Evolutionary conservation across 805 yeast genomes (phyloP), one percentile per base, ranked within the genome.

Genomic region (Nakazawaea sp.): DNA sequence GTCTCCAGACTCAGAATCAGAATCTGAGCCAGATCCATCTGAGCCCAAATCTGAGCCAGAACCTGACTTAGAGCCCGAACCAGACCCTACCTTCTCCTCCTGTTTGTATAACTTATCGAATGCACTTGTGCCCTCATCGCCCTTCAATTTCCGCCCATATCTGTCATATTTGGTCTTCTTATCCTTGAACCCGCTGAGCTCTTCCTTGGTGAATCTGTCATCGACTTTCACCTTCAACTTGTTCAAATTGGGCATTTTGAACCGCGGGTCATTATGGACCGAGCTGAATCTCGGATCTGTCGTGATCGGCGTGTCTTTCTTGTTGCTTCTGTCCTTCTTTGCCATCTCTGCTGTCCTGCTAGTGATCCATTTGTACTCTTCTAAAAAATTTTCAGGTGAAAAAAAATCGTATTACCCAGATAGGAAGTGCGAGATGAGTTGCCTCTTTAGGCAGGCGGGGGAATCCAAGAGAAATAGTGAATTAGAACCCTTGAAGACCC

Each of bases 211-310:
- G 60, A 92, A 92, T 58, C 98, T 76, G 40, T 77, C 81, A 59
- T 92, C 98, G 18, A 92, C 68, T 47, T 83, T 77, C 27, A 87
- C 82, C 54, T 81, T 83, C 43, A 78, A 61, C 40, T 80, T 77
- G 48, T 76, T 78, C 55, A 69, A 70, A 50, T 70, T 80, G 2
- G 96, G 89, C 18, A 76, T 61, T 43, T 75, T 80, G 63, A 90
- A 92, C 45, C 96, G 70, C 4, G 97, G 97, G 58, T 92, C 98
- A 45, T 71, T 75, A 49, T 81, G 86, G 5, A 90, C 81, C 7
- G 78, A 66, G 7, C 82, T 61, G 58, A 90, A 90, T 55, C 97
- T 75, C 18, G 80, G 71, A 61, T 92, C 97, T 3, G 58, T 50
- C 2, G 79, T 70, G 5, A 69, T 61, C 5, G 68, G 62, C 35